These are phyloP conservation scores for Kuraishia cidri DNA, from an alignment of 805 yeast species.

Conservation along the genomic window DNA sequence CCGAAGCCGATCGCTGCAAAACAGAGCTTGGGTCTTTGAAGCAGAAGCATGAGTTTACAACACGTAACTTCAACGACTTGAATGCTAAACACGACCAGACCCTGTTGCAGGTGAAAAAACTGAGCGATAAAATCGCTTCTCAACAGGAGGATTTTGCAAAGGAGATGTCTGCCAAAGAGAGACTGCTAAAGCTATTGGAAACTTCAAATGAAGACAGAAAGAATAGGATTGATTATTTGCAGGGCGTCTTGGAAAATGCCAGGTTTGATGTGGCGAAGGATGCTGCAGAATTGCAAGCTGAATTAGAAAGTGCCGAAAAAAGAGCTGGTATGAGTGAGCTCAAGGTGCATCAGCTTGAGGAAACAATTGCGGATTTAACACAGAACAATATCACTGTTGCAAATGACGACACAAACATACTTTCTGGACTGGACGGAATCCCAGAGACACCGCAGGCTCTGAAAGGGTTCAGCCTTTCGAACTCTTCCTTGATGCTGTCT, in stretches of 20 bases:
- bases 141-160: conserved; percentile 42
- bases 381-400: conserved; percentile 5
- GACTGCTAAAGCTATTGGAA: conserved; percentile 48
- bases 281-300: conserved; percentile 23
- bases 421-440: conserved; percentile 20
- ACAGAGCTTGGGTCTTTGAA: conserved; percentile 19
- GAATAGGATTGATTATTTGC: conserved; percentile 44
- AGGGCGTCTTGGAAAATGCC: conserved; percentile 31
- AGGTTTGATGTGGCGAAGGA: conserved; percentile 27
- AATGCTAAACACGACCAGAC: conserved; percentile 31
- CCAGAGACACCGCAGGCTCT: conserved; percentile 30
- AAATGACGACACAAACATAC: background rate
- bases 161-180: conserved; percentile 55
- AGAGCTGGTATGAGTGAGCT: conserved; percentile 24
- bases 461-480: conserved; percentile 24
- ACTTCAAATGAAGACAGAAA: conserved; percentile 41
- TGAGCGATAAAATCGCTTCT: conserved; percentile 31
- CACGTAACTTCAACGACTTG: conserved; percentile 24
- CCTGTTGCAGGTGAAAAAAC: conserved; percentile 32
- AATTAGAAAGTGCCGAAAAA: conserved; percentile 23
- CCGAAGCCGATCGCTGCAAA: conserved; percentile 24
- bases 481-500: conserved; percentile 26
- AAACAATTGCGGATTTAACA: conserved; percentile 32
- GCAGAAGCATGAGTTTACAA: conserved; percentile 19
- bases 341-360: conserved; percentile 32